These are phyloP conservation scores for Arthrobotrys musiformis DNA, from an alignment of 2,329 filamentous ascomycete species.

Conservation along the genomic window DNA sequence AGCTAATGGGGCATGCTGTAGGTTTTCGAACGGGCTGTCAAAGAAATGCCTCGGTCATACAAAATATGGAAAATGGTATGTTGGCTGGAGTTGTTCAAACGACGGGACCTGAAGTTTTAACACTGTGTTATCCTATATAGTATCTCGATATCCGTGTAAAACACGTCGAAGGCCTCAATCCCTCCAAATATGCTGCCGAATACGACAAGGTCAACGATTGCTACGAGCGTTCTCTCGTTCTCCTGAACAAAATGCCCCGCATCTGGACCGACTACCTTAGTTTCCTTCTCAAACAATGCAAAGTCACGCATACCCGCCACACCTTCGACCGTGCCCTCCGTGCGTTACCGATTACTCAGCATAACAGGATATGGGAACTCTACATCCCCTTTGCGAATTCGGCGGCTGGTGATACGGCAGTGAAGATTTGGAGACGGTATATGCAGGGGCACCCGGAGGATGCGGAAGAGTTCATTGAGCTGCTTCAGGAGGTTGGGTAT, in stretches of 20 bases:
- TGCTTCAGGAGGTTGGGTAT: conserved; percentile 80
- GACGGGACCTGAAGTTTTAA: conserved; percentile 51
- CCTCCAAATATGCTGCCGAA: conserved; percentile 80
- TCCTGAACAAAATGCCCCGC: conserved; percentile 97
- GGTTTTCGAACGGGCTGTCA: conserved; percentile 89
- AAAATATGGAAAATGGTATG: conserved; percentile 95
- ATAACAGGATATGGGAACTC: conserved; percentile 92
- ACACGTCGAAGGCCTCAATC: conserved; percentile 83
- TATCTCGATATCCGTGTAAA: conserved; percentile 87
- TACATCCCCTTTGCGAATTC: conserved; percentile 93
- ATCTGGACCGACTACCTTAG: conserved; percentile 98
- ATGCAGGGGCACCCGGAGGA: conserved; percentile 98
- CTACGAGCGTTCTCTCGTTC: conserved; percentile 89
- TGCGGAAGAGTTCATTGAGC: conserved; percentile 91
- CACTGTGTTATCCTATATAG: conserved; percentile 63
- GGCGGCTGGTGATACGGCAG: conserved; percentile 86
- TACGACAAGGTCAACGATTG: conserved; percentile 94
- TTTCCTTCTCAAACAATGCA: conserved; percentile 90
- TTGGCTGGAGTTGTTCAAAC: conserved; percentile 28
- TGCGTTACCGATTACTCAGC: conserved; percentile 91
- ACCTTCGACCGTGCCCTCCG: conserved; percentile 93
- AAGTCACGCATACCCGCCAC: conserved; percentile 84
- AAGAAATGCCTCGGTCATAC: conserved; percentile 90
- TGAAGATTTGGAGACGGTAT: conserved; percentile 93
- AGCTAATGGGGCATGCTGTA: conserved; percentile 55